These are phyloP conservation scores for Epichloe uncinata DNA, from an alignment of 2,329 filamentous ascomycete species.

Conservation along the genomic window DNA sequence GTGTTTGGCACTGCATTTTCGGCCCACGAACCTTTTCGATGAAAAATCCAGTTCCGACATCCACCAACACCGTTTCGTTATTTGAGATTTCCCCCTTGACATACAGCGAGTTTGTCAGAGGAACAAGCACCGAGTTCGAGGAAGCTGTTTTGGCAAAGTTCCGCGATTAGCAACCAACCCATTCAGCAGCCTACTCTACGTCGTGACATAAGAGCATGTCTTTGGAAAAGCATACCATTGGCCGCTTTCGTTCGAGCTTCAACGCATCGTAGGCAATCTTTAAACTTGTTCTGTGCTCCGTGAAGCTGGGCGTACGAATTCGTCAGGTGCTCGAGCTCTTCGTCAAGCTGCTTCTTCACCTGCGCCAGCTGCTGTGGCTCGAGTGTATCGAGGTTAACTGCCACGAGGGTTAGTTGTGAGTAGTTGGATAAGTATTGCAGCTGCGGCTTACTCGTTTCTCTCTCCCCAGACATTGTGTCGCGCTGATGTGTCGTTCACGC, in stretches of 20 bases:
- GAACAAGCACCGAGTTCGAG: constrained; percentile 62
- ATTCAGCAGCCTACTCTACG: not conserved
- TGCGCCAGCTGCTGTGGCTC: constrained; percentile 74
- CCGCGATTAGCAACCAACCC: not conserved
- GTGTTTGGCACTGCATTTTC: no score
- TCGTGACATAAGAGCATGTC: not conserved
- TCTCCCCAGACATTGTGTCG: constrained; percentile 20
- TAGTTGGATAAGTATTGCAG: not conserved
- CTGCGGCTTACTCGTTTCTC: constrained; percentile 17
- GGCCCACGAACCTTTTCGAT: constrained; percentile 64
- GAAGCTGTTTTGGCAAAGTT: constrained; percentile 7
- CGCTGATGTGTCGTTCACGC: not conserved
- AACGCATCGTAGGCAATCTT: constrained; percentile 75
- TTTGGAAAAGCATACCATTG: constrained; percentile 15
- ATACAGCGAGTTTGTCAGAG: constrained; percentile 87
- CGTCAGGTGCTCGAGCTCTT: constrained; percentile 90
- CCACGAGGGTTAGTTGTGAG: not conserved
- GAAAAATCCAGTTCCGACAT: constrained; percentile 88
- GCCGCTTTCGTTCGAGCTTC: constrained; percentile 24
- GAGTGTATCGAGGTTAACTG: constrained; percentile 59
- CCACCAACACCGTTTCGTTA: constrained; percentile 69
- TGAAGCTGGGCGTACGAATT: constrained; percentile 81
- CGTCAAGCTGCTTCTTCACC: constrained; percentile 91
- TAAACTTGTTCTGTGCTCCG: constrained; percentile 81
- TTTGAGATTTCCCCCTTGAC: constrained; percentile 70